Percentiles rank a stretch among this genome's conserved stretches.
Conservation (phyloP, 2,329 filamentous ascomycete genomes). For the Septoria petroselini region DNA sequence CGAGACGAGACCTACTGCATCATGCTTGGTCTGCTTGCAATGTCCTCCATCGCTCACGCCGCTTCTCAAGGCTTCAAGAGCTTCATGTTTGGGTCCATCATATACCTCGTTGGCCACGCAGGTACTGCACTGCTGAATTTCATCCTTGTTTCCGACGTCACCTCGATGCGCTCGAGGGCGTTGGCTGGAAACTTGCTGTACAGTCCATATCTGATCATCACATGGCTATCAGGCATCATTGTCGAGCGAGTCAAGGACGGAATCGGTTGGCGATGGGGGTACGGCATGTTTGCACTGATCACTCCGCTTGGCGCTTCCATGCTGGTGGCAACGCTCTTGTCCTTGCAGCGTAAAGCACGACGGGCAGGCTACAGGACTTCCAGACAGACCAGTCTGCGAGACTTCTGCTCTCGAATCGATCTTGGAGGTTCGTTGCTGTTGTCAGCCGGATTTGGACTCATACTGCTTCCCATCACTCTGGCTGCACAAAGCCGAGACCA, state of each 20-base stretch:
- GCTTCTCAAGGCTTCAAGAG: conserved; percentile 38
- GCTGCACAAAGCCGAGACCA: conserved; percentile 40
- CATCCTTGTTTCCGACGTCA: conserved; percentile 45
- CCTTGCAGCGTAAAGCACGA: conserved; percentile 39
- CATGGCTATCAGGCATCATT: conserved; percentile 44
- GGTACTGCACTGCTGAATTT: conserved; percentile 44
- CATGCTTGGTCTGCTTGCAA: conserved; percentile 38
- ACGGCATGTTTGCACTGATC: conserved; percentile 46
- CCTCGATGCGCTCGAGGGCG: conserved; percentile 42
- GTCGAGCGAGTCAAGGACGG: conserved; percentile 41
- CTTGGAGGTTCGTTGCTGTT: conserved; percentile 48
- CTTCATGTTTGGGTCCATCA: conserved; percentile 41
- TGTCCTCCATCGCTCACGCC: conserved; percentile 42
- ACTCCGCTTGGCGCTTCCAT: conserved; percentile 41
- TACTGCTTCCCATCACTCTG: conserved; percentile 51
- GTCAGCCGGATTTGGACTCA: conserved; percentile 47
- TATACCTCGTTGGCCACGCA: conserved; percentile 41
- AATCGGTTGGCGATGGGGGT: conserved; percentile 48
- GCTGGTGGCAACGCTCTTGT: conserved; percentile 41
- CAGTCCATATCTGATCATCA: conserved; percentile 43
- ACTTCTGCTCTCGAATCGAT: conserved; percentile 39
- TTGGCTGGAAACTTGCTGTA: conserved; percentile 42
- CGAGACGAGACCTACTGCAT: conserved; percentile 41
- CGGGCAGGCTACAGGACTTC: conserved; percentile 32
- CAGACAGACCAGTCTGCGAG: conserved; percentile 30